Evolutionary conservation across 2,329 filamentous ascomycete species (phyloP).

Genomic region (Tolypocladium nubicola): DNA sequence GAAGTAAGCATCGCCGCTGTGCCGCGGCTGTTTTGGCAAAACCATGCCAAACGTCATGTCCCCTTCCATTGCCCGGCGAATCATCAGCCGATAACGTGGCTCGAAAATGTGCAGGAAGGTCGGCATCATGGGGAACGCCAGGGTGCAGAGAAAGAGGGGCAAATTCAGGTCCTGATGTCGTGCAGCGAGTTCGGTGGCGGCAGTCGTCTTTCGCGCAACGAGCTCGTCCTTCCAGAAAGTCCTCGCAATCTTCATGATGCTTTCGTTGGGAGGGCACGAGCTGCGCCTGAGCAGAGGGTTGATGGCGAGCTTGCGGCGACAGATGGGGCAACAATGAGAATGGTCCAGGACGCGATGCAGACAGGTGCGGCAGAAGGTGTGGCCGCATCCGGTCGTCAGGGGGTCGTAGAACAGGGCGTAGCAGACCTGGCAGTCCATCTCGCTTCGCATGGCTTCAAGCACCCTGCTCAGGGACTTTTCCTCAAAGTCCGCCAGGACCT

Average conservation of each 20-base stretch:
- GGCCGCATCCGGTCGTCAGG: slow-evolving; percentile 74
- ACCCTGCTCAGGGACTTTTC: slow-evolving; percentile 36
- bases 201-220: slow-evolving; percentile 41
- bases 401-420: slow-evolving; percentile 74
- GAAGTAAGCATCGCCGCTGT: slow-evolving; percentile 34
- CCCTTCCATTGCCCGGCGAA: slow-evolving; percentile 63
- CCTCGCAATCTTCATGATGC: slow-evolving; percentile 52
- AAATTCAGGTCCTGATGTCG: slow-evolving; percentile 48
- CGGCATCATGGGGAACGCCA: slow-evolving; percentile 73
- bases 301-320: slow-evolving; percentile 53
- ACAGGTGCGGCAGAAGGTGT: slow-evolving; percentile 80
- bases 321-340: slow-evolving; percentile 70
- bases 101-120: slow-evolving; percentile 90
- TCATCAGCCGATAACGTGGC: slow-evolving; percentile 84
- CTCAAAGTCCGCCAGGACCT: slow-evolving; percentile 15
- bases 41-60: slow-evolving; percentile 80
- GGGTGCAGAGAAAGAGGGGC: slow-evolving; percentile 70
- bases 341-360: slow-evolving; percentile 68
- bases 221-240: slow-evolving; percentile 61
- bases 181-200: slow-evolving; percentile 46
- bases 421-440: slow-evolving; percentile 84
- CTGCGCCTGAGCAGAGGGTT: slow-evolving; percentile 30
- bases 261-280: slow-evolving; percentile 46
- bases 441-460: slow-evolving; percentile 50
- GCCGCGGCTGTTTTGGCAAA: slow-evolving; percentile 48